Conservation (phyloP, 331 rosid genomes). For the Phaseolus coccineus region DNA sequence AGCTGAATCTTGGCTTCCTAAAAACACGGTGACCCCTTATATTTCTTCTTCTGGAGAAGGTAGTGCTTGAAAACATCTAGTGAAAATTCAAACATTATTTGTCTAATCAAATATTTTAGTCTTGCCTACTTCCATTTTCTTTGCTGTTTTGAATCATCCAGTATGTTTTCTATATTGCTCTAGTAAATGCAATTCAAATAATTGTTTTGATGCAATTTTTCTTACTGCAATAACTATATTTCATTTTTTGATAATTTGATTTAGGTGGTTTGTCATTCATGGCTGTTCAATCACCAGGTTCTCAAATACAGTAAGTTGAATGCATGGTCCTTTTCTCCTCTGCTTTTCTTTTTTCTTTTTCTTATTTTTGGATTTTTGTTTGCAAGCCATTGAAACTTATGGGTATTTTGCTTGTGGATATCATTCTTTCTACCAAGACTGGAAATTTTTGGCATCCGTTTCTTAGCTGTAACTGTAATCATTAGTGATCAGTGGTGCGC, state of each 20-base stretch:
- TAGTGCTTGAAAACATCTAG: conserved; percentile 24
- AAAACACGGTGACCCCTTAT: conserved; percentile 44
- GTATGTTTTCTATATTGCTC: background rate
- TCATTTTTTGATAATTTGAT: conserved; percentile 26
- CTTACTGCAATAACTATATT: background rate
- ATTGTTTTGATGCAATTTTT: background rate
- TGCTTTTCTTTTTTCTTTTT: background rate
- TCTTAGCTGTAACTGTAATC: background rate
- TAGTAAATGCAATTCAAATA: conserved; percentile 23
- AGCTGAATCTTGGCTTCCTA: conserved; percentile 58
- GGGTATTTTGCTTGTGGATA: background rate
- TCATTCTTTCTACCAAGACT: conserved; percentile 9
- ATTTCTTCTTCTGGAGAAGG: conserved; percentile 58
- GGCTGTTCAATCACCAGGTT: conserved; percentile 63
- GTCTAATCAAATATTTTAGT: background rate
- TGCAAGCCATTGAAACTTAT: conserved; percentile 7
- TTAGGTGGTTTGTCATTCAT: conserved; percentile 74
- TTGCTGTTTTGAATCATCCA: conserved; percentile 24
- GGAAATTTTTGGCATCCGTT: conserved; percentile 16
- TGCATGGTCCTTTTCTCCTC: background rate
- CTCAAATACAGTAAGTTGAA: conserved; percentile 77
- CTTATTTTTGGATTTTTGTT: background rate
- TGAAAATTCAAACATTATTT: conserved; percentile 15
- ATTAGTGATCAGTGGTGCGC: background rate
- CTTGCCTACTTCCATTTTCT: background rate